Evolutionary conservation across 176 grass and related monocot species (phyloP).

Genomic region (Triticum monococcum): DNA sequence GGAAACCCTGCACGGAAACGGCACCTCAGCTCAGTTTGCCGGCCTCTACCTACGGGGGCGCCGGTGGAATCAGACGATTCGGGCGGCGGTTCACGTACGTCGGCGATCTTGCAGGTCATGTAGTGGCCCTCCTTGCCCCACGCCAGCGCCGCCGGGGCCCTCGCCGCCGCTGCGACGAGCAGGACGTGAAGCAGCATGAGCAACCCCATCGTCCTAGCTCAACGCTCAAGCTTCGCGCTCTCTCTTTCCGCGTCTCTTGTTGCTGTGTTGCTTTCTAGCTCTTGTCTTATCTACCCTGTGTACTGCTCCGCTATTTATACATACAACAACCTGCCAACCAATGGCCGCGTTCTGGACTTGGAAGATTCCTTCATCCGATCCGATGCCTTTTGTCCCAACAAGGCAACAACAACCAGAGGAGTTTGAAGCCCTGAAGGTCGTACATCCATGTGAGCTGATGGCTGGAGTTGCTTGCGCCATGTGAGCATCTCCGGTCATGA

Average conservation of each 20-base stretch:
- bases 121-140: constrained; percentile 78
- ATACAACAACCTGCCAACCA: neutral
- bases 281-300: neutral
- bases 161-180: constrained; percentile 8
- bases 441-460: neutral
- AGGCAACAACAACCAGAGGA: neutral
- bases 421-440: neutral
- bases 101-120: constrained; percentile 78
- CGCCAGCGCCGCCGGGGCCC: constrained; percentile 26
- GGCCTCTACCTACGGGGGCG: too few species aligned
- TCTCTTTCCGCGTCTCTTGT: neutral
- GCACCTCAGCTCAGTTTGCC: too few species aligned
- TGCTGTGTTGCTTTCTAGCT: neutral
- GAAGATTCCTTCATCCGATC: neutral
- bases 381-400: neutral
- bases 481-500: neutral
- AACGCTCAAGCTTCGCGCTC: neutral
- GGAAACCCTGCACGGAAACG: constrained; percentile 33
- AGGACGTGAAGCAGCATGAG: constrained; percentile 19
- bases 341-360: neutral
- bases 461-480: neutral
- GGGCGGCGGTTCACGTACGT: constrained; percentile 9
- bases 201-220: neutral
- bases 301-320: constrained; percentile 22
- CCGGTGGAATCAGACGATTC: too few species aligned